Evolutionary conservation across 345 rosid genomes (phyloP), one percentile per base, ranked within the genome.

Genomic region (Mallotus nudiflorus): DNA sequence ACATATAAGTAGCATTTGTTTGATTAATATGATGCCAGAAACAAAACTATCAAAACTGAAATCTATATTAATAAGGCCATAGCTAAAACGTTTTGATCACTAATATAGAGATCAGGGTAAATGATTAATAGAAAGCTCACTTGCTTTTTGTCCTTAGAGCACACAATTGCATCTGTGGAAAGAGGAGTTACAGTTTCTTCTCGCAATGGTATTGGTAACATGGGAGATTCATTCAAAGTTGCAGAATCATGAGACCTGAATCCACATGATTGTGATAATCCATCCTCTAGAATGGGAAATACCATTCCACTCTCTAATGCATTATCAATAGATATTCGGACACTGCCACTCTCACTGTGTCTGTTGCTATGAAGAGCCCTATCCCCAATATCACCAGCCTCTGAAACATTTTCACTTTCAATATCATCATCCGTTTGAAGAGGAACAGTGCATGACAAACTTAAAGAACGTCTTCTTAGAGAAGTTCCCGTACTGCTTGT

Each of bases 361-460:
- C 85, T 80, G 40, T 75, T 78, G 67, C 91, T 81, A 27, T 70
- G 79, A 71, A 89, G 88, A 29, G 84, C 92, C 37, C 90, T 88
- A 77, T 88, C 94, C 31, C 98, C 98, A 54, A 84, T 85, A 82
- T 93, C 98, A 37, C 96, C 98, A 1, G 93, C 97, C 85, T 91
- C 92, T 13, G 98, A 91, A 75, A 85, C 98, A 68, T 60, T 75
- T 84, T 84, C 87, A 44, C 83, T 84, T 70, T 84, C 87, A 51
- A 62, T 62, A 52, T 72, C 88, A 83, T 86, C 88, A 77, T 80
- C 82, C 14, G 66, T 37, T 7, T 75, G 64, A 49, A 66, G 71
- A 33, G 82, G 64, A 66, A 68, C 22, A 28, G 55, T 68, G 29
- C 82, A 74, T 46, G 89, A 78, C 71, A 85, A 71, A 44, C 79